Base-by-base conservation (phyloP, 768 basidiomycete species). In the Russula brevipes region DNA sequence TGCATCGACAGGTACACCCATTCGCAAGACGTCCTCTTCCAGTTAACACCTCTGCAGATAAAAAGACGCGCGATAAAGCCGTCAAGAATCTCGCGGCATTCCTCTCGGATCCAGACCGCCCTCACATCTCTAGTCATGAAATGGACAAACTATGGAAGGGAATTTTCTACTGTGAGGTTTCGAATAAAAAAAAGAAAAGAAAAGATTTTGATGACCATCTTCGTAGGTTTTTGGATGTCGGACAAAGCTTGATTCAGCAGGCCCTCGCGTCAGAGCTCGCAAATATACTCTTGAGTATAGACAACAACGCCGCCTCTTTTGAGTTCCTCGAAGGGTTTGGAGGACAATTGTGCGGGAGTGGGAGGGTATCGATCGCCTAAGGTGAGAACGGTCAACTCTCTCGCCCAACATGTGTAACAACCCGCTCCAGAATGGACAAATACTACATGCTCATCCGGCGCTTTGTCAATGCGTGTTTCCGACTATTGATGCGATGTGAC, bases 201-300 rank as follows among this genome's bases (percentile, higher is more conserved):
- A 38, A 1, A 17, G 38, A 33, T 46, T 53, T 58, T 36, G n/a
- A 7, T 52, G 42, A 66, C 61, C 69, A 7, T 14, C 42, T 61
- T 35, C 45, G 17, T 33, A 97, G 95, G 96, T 72, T 98, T 94
- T 76, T 99, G 96, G 95, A 98, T 98, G 94, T 98, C 95, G 10
- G 96, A 99, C 76, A 99, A 98, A 72, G 95, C 95, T 81, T 95
- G 9, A 90, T 98, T 8, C 96, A 98, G 72, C 96, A 98, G 72
- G 87, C 86, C 14, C 81, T 99, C 16, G 93, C 96, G 0, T 79
- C 81, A 16, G 91, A 94, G 69, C 76, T 99, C 44, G 89, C 96
- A 17, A 86, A 92, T 66, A 78, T 98, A 44, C 70, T 94, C 5
- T 76, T 98, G 53, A 81, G 79, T 10, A 91, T 95, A 49, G 76